These are phyloP conservation scores for Chrysanthemum makinoi DNA, from an alignment of 129 eudicot species.

Conservation along the genomic window DNA sequence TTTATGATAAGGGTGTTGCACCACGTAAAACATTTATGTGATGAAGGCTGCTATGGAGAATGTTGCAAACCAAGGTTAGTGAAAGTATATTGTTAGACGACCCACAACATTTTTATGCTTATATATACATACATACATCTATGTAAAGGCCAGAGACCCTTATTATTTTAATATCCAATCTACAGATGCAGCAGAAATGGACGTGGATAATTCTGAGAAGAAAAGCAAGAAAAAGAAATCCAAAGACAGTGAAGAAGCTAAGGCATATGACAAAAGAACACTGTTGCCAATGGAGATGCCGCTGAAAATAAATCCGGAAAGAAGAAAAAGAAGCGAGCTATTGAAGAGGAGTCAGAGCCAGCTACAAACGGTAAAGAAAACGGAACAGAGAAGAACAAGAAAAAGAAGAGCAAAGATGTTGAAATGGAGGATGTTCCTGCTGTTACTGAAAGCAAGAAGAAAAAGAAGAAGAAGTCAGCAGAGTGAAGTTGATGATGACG, in stretches of 20 bases:
- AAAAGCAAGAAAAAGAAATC: slow-evolving; percentile 87
- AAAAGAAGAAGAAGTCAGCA: slow-evolving; percentile 49
- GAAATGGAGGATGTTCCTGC: slow-evolving; percentile 42
- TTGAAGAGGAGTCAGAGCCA: slow-evolving; percentile 39
- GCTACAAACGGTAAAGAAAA: slow-evolving; percentile 29
- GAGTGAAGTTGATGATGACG: slow-evolving; percentile 29
- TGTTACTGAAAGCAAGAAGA: slow-evolving; percentile 66
- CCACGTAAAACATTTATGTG: slow-evolving; percentile 90
- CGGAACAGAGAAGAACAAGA: slow-evolving; percentile 62
- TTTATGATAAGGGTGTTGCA: slow-evolving; percentile 92
- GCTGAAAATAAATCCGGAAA: slow-evolving; percentile 47
- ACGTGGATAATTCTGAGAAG: slow-evolving; percentile 58
- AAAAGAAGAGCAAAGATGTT: slow-evolving; percentile 61
- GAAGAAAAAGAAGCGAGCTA: slow-evolving; percentile 71
- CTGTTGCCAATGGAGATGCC: slow-evolving; percentile 54
- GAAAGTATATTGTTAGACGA: too few relatives aligned
- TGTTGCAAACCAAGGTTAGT: slow-evolving; percentile 56
- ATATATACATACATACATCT: background rate
- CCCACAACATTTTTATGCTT: background rate
- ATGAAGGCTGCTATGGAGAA: slow-evolving; percentile 78
- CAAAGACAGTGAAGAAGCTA: slow-evolving; percentile 34
- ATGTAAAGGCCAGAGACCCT: background rate
- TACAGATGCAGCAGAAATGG: slow-evolving; percentile 56
- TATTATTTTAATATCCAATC: background rate
- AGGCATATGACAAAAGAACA: slow-evolving; percentile 48